These are phyloP conservation scores for Penstemon davidsonii DNA, from an alignment of 257 asterid genomes.

Conservation along the genomic window DNA sequence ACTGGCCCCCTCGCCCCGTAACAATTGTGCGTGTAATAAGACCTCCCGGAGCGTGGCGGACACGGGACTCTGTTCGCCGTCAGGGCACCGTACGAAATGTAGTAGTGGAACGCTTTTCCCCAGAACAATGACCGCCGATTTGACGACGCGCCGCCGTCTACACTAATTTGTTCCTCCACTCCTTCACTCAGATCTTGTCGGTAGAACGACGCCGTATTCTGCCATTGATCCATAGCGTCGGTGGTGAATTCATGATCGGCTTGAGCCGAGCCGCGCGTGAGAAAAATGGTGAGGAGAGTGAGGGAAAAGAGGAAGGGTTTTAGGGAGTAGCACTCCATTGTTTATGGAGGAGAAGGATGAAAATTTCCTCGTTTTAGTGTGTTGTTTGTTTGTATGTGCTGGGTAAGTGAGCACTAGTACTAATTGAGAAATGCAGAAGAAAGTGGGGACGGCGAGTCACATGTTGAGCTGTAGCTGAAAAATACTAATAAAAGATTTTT, in stretches of 20 bases:
- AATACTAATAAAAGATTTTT: too few relatives aligned
- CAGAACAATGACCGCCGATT: slow-evolving; percentile 59
- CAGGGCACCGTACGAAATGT: slow-evolving; percentile 75
- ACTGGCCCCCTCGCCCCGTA: slow-evolving; percentile 59
- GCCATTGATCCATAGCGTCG: slow-evolving; percentile 20
- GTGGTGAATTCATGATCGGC: slow-evolving; percentile 25
- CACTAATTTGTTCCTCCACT: slow-evolving; percentile 15
- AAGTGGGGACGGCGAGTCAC: too few relatives aligned
- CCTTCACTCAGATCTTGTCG: slow-evolving; percentile 25
- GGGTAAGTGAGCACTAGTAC: too few relatives aligned
- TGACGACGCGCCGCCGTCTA: slow-evolving; percentile 1
- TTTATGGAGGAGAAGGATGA: slow-evolving; percentile 1
- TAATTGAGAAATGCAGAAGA: too few relatives aligned
- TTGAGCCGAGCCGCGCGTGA: slow-evolving; percentile 29
- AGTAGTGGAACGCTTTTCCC: slow-evolving; percentile 45
- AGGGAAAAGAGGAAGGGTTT: slow-evolving; percentile 20
- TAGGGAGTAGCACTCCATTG: slow-evolving; percentile 31
- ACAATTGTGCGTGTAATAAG: slow-evolving; percentile 72
- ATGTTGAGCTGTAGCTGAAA: too few relatives aligned
- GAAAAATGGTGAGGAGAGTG: slow-evolving; percentile 30
- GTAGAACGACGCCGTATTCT: slow-evolving; percentile 33
- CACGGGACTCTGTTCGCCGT: slow-evolving; percentile 69
- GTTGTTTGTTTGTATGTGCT: neutral
- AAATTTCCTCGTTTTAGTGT: neutral
- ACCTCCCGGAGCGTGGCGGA: slow-evolving; percentile 82